Percentiles rank a stretch among this genome's conserved stretches.
These are phyloP conservation scores for Ustilago sp. DNA, from an alignment of 1,284 basidiomycete genomes.

Conservation along the genomic window DNA sequence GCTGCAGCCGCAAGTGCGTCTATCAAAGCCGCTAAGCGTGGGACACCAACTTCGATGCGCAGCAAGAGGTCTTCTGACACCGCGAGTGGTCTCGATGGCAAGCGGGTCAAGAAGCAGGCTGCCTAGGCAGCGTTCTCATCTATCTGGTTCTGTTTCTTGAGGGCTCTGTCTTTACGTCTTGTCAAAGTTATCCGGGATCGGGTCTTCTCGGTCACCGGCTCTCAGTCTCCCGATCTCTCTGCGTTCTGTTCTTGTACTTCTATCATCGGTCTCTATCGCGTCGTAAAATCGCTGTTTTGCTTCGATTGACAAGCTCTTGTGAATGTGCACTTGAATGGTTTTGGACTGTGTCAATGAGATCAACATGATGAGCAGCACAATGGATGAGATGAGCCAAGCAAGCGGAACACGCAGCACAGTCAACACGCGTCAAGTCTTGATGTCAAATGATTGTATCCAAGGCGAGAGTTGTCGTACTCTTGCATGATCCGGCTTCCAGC, in stretches of 20 bases:
- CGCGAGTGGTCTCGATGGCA: slow-evolving; percentile 35
- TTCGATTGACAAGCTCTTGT: background rate
- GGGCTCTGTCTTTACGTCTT: background rate
- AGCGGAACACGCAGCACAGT: background rate
- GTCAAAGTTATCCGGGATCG: background rate
- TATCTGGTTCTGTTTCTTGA: background rate
- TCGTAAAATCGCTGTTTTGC: slow-evolving; percentile 4
- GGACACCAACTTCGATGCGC: slow-evolving; percentile 20
- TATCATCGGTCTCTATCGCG: slow-evolving; percentile 1
- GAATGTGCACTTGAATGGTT: too few species aligned
- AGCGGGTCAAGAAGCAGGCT: slow-evolving; percentile 50
- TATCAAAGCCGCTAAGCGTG: background rate
- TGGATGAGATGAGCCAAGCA: too few species aligned
- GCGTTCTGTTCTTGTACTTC: slow-evolving; percentile 26
- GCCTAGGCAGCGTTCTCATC: slow-evolving; percentile 15
- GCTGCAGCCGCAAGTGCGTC: slow-evolving; percentile 18
- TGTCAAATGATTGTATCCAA: background rate
- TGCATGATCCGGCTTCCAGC: background rate
- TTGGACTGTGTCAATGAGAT: background rate
- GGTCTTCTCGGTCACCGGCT: background rate
- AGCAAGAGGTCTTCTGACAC: slow-evolving; percentile 44
- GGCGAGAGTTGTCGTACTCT: background rate
- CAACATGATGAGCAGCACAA: too few species aligned
- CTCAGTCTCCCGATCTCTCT: background rate
- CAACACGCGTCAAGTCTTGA: background rate